Evolutionary conservation across 73 alveolate genomes (phyloP).

Genomic region (Uronychia binucleata): DNA sequence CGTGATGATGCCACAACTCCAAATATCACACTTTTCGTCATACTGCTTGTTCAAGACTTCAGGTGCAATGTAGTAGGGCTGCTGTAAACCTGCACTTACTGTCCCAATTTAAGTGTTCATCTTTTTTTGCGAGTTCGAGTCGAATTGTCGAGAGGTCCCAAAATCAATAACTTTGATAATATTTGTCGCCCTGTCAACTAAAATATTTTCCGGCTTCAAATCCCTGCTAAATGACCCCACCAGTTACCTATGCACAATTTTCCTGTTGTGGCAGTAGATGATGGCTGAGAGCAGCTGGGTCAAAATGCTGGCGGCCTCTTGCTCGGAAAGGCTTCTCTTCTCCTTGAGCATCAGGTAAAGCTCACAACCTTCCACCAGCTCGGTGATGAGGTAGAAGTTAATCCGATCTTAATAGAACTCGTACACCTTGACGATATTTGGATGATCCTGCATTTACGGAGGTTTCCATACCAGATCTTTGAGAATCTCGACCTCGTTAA

Average conservation of each 20-base stretch:
- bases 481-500: slow-evolving; percentile 33
- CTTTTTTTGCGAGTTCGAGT: no score
- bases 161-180: slow-evolving; percentile 44
- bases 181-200: slow-evolving; percentile 24
- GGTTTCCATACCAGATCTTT: slow-evolving; percentile 8
- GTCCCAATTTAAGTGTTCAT: no score
- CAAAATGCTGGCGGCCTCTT: slow-evolving; percentile 63
- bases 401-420: slow-evolving; percentile 40
- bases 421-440: slow-evolving; percentile 50
- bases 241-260: slow-evolving; percentile 47
- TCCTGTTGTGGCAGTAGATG: slow-evolving; percentile 40
- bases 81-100: no score
- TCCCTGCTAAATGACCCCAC: no score
- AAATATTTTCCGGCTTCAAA: slow-evolving; percentile 49
- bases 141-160: slow-evolving; percentile 22
- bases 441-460: slow-evolving; percentile 34
- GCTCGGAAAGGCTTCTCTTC: slow-evolving; percentile 53
- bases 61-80: slow-evolving; percentile 20
- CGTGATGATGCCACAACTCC: no score
- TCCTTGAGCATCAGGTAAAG: no score
- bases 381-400: slow-evolving; percentile 37
- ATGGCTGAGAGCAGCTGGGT: slow-evolving; percentile 65
- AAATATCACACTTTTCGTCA: no score
- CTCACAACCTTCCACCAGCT: slow-evolving; percentile 47
- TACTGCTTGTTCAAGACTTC: no score